Base-by-base conservation (phyloP, 1,139 yeast genomes). In the Candida mesenterica region DNA sequence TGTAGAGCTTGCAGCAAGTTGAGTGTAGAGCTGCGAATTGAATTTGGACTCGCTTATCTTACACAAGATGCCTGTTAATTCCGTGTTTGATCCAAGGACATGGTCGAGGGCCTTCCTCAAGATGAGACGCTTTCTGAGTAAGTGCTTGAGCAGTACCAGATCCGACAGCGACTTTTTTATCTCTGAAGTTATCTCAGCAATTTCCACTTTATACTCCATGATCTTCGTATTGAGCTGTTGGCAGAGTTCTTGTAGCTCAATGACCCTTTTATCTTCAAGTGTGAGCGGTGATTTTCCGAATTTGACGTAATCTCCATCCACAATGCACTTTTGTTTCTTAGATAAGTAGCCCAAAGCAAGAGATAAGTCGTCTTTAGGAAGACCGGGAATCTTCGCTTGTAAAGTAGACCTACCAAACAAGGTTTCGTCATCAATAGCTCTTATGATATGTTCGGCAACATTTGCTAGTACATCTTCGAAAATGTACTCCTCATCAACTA, bases 21-120 rank as follows among this genome's bases (percentile, higher is more conserved):
- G 65, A n/a, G 58, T 55, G 24, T 65, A 52, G 4, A 75, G 45
- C 13, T 61, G 52, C 4, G 59, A 51, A 43, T 76, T 77, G 3
- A 71, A 58, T 10, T 64, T 58, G 2, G 80, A 71, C 37, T 74
- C 72, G 44, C 76, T 68, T 29, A 78, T 66, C 43, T 74, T 74
- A 28, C 53, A 48, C 24, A 73, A 47, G 0, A 77, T 56, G 2
- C 59, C 49, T 13, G 51, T 52, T 17, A 78, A 49, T 34, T 74
- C 74, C 25, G 52, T 54, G n/a, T 59, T 54, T 3, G 70, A 54
- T 3, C 43, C 42, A 2, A 59, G 42, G 4, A 69, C 58, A 15
- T 55, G 58, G 2, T 51, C 49, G 23, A 68, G 52, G 0, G 74
- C 61, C 22, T 38, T 43, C 7, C 27, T 14, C 2, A 41, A 31